phyloP scores from a whole-genome alignment of 225 moss, liverwort and hornwort genomes.

The Pseudoscleropodium purum region DNA sequence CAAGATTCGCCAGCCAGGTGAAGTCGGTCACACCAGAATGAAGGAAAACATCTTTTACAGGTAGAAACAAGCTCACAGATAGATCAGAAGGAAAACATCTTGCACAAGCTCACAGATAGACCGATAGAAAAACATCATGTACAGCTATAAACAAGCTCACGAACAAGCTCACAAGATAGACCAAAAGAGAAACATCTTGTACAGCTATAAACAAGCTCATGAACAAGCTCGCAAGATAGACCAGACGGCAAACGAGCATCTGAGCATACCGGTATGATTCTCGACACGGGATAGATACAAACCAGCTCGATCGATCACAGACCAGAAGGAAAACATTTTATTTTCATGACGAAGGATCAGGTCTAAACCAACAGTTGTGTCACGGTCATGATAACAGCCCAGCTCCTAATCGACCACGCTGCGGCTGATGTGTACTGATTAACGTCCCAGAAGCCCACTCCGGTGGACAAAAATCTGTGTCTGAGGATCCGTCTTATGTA shows the following conservation, averaged over 20 bases:
- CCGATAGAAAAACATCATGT: no score
- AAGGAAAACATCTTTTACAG: neutral
- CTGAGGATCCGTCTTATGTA: conserved; percentile 33
- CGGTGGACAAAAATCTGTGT: neutral
- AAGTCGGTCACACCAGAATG: neutral
- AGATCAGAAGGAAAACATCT: neutral
- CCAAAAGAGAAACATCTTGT: no score
- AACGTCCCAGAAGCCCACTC: neutral
- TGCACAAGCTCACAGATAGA: neutral
- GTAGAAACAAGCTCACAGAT: neutral
- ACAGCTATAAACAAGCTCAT: no score
- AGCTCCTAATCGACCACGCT: neutral
- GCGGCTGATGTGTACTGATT: neutral
- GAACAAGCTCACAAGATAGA: neutral
- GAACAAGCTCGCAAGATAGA: neutral
- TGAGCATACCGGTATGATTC: neutral
- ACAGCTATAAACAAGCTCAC: no score
- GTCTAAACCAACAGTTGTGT: neutral
- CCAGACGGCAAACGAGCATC: neutral
- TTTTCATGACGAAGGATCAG: neutral
- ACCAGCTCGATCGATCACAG: neutral
- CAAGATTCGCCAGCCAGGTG: neutral
- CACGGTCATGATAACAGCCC: neutral
- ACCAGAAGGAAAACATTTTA: neutral
- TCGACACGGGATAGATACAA: neutral